These are phyloP conservation scores for Drosera spatulata DNA, from an alignment of 179 eudicot species.

Conservation along the genomic window DNA sequence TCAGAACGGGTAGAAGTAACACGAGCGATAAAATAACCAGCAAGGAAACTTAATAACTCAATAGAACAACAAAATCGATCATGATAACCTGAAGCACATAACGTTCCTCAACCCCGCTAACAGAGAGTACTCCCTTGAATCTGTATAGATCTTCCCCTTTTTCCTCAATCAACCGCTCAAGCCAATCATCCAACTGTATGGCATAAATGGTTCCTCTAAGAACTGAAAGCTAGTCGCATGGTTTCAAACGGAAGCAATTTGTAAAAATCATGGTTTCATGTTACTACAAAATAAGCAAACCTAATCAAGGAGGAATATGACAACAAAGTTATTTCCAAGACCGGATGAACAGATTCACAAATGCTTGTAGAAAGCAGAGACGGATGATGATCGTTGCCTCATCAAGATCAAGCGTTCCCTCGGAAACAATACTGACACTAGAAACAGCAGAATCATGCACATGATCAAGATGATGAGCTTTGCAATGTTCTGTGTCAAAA, in stretches of 20 bases:
- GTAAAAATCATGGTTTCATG: too few relatives aligned
- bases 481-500: constrained; percentile 34
- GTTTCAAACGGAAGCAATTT: too few relatives aligned
- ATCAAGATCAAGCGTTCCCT: constrained; percentile 78
- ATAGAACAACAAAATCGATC: not conserved
- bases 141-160: constrained; percentile 87
- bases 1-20: too few relatives aligned
- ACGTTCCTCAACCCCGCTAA: constrained; percentile 53
- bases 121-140: constrained; percentile 83
- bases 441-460: constrained; percentile 66
- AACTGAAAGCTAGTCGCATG: too few relatives aligned
- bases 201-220: not conserved
- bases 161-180: constrained; percentile 73
- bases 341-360: too few relatives aligned
- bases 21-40: not conserved
- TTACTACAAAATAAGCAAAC: not conserved
- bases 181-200: constrained; percentile 87
- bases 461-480: constrained; percentile 80
- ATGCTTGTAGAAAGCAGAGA: too few relatives aligned
- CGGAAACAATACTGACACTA: constrained; percentile 83
- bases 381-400: constrained; percentile 38
- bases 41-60: not conserved
- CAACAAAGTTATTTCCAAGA: not conserved
- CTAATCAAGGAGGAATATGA: not conserved
- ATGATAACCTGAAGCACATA: constrained; percentile 70